Evolutionary conservation across 176 grass and related monocot species (phyloP).

Genomic region (Eragrostis curvula): DNA sequence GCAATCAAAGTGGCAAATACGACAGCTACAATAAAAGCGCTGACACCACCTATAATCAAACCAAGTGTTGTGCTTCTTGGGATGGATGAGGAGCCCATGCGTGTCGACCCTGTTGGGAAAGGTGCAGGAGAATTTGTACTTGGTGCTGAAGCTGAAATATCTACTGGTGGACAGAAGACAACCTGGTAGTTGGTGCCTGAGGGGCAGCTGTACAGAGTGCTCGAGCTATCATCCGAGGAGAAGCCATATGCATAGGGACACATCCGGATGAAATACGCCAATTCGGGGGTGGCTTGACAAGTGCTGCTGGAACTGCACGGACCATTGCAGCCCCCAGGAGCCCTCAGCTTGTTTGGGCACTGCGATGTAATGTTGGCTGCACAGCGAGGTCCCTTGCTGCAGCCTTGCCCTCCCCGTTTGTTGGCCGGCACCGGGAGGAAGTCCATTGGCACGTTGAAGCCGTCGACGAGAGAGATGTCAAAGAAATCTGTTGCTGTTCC

Average conservation of each 20-base stretch:
- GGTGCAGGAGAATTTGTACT: no score
- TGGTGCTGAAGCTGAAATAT: no score
- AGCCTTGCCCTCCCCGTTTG: not conserved
- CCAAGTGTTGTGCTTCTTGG: not conserved
- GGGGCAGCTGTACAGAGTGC: constrained; percentile 22
- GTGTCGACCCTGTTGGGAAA: no score
- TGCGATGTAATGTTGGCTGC: not conserved
- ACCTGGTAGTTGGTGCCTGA: constrained; percentile 28
- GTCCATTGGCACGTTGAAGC: constrained; percentile 64
- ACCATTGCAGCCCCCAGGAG: constrained; percentile 30
- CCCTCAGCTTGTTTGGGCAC: constrained; percentile 42
- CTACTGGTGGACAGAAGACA: no score
- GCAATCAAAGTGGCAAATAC: not conserved
- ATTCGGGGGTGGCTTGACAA: constrained; percentile 38
- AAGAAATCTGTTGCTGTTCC: not conserved
- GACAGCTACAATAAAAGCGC: not conserved
- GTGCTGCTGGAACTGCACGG: not conserved
- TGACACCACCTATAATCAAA: not conserved
- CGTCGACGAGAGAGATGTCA: constrained; percentile 43
- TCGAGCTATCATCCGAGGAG: not conserved
- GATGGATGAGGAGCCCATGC: no score
- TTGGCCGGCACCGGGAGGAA: constrained; percentile 27
- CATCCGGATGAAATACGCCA: not conserved
- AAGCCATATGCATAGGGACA: constrained; percentile 54
- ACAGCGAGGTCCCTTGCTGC: constrained; percentile 25